phyloP scores from a whole-genome alignment of 352 stramenopile species.

The Phytophthora niederhauseri region DNA sequence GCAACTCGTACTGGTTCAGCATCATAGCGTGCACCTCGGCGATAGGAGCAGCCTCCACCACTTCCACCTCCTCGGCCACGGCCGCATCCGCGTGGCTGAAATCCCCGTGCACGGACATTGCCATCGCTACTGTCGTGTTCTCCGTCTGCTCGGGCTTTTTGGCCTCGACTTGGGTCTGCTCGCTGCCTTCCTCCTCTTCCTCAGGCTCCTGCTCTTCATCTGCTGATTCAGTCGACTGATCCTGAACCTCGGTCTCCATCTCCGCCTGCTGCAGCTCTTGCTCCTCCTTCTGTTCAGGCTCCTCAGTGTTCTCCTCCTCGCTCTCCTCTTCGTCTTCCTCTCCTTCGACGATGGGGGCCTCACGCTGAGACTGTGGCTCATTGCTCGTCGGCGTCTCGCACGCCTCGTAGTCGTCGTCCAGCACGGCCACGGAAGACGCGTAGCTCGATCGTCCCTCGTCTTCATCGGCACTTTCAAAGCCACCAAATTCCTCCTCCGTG shows the following conservation, averaged over 20 bases:
- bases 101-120: constrained; percentile 1
- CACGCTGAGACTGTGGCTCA: constrained; percentile 19
- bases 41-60: constrained; percentile 32
- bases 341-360: constrained; percentile 38
- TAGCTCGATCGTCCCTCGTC: constrained; percentile 41
- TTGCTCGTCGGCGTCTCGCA: constrained; percentile 37
- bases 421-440: constrained; percentile 60
- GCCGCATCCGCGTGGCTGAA: constrained; percentile 7
- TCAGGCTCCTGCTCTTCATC: constrained; percentile 6
- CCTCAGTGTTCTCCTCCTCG: neutral
- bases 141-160: neutral
- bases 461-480: constrained; percentile 45
- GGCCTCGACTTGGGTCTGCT: constrained; percentile 8
- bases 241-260: neutral
- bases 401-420: constrained; percentile 44
- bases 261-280: neutral
- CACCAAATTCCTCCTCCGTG: constrained; percentile 31
- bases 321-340: constrained; percentile 29
- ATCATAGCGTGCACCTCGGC: constrained; percentile 33
- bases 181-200: neutral
- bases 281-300: neutral
- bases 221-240: neutral
- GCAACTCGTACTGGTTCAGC: constrained; percentile 26
- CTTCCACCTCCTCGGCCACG: constrained; percentile 28
- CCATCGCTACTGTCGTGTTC: constrained; percentile 9